Evolutionary conservation across 2,329 filamentous ascomycete species (phyloP), one percentile per base, ranked within the genome.

Genomic region (Volutella citrinella): DNA sequence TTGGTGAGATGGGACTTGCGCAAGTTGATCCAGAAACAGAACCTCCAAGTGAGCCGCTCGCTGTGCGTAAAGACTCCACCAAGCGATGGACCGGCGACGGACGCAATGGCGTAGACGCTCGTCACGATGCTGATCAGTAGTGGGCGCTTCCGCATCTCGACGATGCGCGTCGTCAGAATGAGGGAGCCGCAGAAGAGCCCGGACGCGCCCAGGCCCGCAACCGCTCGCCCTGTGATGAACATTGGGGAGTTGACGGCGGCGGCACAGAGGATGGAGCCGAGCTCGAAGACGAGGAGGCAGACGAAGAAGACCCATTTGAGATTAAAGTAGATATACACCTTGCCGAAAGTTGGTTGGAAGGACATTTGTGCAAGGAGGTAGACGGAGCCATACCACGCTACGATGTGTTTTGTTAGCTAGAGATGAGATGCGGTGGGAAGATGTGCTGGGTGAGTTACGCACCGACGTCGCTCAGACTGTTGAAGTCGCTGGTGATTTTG

Each of bases 141-240:
- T 2, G 48, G 43, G 0, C 40, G 30, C 8, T 36, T 49, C 6
- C 38, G 23, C 32, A 50, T 34, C 4, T 42, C 37, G 1, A 48
- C 46, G 8, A 45, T 42, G 9, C 39, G 32, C 1, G 41, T 30
- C 8, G 42, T 18, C 1, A 52, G 40, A 0, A 42, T 41, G 32
- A 50, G 34, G 3, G 43, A 27, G 1, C 46, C 48, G 3, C 43
- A 50, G 29, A 36, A 38, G 1, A 51, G 23, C 0, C 48, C 48
- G 0, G 48, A 34, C 3, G 41, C 46, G 1, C 63, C 65, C 2
- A 61, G 22, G 3, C 63, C 65, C 5, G 63, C 52, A 2, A 68
- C 27, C 1, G 60, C 60, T 13, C 65, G 53, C 0, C 65, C 65
- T 0, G 54, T 41, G n/a, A 68, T 66, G 4, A 68, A 57, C 4